Evolutionary conservation across 2,329 filamentous ascomycete genomes (phyloP), one percentile per base, ranked within the genome.

Genomic region (Fusarium piperis): DNA sequence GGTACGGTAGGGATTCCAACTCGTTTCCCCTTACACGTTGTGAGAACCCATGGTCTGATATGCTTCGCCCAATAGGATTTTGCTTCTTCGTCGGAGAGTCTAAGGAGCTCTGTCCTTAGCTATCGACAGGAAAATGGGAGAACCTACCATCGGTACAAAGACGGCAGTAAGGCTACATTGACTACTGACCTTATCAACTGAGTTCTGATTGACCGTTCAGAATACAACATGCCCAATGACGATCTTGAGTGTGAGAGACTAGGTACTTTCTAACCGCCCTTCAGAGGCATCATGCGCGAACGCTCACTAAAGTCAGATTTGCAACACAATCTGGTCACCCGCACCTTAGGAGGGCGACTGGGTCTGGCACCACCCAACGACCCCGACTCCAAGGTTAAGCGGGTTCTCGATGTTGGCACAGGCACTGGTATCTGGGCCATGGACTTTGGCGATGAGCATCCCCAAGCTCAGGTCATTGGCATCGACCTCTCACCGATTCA

Each of bases 381-480:
- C 1, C 52, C 66, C 6, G 65, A 39, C 33, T 36, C 59, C 20
- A 71, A 66, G 15, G 70, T 56, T 1, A 63, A 58, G 6, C 56
- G 52, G n/a, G 70, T 74, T 10, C 46, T 74, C 2, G 70, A 74
- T 16, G 10, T 74, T 6, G 72, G 72, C 11, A 74, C 72, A 0
- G 72, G 72, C 1, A 74, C 72, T 4, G 70, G 72, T 5, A 71
- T 74, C 3, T 74, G 72, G 72, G 72, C 72, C 1, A 60, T 74
- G 1, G 72, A 74, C 26, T 74, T 61, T 26, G 67, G 41, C 4
- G 67, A 69, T 26, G 67, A 69, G 16, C 60, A 69, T 20, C 67
- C 63, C 2, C 53, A 68, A 9, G 20, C 72, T 26, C 41, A 64
- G 2, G 68, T 74, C 3, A 18, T 74, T 2, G 71, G 71, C 2